Conservation (phyloP, 129 eudicot species). For the Pulicaria dysenterica region DNA sequence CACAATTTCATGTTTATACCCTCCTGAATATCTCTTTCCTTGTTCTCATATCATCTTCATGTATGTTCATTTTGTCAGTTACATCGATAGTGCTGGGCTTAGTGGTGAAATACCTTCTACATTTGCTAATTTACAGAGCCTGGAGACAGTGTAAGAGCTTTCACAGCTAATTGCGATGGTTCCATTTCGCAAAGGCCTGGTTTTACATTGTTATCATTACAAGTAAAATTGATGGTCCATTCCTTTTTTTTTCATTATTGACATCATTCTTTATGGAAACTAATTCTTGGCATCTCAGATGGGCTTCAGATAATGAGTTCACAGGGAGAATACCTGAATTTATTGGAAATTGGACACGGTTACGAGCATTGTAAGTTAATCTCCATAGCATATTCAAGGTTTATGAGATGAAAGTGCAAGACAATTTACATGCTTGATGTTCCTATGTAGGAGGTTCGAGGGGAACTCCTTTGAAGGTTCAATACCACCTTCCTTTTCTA, state of each 20-base stretch:
- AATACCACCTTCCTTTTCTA: conserved; percentile 73
- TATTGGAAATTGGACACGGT: conserved; percentile 71
- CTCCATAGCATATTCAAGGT: neutral
- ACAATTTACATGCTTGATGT: conserved; percentile 10
- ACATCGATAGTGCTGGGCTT: conserved; percentile 73
- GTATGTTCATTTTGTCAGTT: conserved; percentile 49
- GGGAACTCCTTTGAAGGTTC: conserved; percentile 84
- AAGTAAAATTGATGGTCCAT: neutral
- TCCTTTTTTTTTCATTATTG: conserved; percentile 14
- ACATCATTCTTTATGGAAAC: neutral
- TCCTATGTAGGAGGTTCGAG: conserved; percentile 60
- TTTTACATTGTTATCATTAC: neutral
- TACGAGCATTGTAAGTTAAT: conserved; percentile 43
- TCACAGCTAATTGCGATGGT: neutral
- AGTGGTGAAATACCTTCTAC: conserved; percentile 71
- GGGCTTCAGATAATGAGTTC: conserved; percentile 63
- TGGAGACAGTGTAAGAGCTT: conserved; percentile 58
- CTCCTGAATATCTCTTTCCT: no score
- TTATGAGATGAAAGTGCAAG: conserved; percentile 6
- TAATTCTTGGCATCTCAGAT: conserved; percentile 42
- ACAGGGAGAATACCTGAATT: conserved; percentile 74
- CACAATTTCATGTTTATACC: no score
- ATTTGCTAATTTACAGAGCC: conserved; percentile 56
- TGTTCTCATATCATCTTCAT: neutral
- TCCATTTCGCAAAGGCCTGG: neutral